Evolutionary conservation across 257 asterid genomes (phyloP).

Genomic region (Solanum phureja): DNA sequence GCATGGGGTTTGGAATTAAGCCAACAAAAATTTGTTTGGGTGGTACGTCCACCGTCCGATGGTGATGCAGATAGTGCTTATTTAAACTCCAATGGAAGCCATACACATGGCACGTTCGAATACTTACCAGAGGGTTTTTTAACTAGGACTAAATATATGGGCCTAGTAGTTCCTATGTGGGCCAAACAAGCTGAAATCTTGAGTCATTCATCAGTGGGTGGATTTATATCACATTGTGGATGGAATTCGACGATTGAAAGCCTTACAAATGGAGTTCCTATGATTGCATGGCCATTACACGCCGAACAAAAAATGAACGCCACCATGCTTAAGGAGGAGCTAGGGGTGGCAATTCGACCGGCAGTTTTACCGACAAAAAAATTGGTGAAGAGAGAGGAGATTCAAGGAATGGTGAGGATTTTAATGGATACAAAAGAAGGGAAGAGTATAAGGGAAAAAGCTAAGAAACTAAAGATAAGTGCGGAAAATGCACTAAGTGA

Average conservation of each 20-base stretch:
- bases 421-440: neutral
- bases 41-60: neutral
- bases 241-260: neutral
- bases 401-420: neutral
- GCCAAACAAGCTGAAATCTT: neutral
- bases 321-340: neutral
- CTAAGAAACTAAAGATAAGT: neutral
- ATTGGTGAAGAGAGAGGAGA: neutral
- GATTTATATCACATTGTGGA: neutral
- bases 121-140: neutral
- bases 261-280: neutral
- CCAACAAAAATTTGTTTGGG: neutral
- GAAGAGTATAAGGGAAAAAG: neutral
- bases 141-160: neutral
- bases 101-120: neutral
- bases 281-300: neutral
- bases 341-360: neutral
- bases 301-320: neutral
- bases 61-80: neutral
- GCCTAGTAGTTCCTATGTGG: neutral
- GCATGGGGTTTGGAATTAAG: slow-evolving; percentile 4
- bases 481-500: neutral
- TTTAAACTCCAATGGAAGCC: neutral
- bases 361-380: neutral
- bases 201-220: neutral